Evolutionary conservation across 2,329 filamentous ascomycete species (phyloP).

Genomic region (Penicillium expansum): DNA sequence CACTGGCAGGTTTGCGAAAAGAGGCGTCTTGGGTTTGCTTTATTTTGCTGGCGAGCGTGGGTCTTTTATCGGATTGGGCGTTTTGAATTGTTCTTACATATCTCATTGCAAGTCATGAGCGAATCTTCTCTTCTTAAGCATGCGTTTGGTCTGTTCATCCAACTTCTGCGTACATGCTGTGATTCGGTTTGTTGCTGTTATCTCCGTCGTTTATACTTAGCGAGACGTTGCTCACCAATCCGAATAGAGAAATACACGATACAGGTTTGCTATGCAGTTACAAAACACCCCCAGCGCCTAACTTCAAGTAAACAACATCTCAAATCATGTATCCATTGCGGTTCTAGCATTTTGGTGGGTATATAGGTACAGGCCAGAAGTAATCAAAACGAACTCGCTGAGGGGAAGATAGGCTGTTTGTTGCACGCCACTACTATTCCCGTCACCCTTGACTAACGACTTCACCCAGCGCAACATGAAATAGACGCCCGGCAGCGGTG

Average conservation of each 20-base stretch:
- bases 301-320: neutral
- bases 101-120: conserved; percentile 3
- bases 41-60: conserved; percentile 4
- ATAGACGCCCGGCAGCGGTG: neutral
- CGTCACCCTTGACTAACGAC: neutral
- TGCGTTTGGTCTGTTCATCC: neutral
- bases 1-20: conserved; percentile 12
- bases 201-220: neutral
- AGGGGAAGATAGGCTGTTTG: neutral
- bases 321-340: neutral
- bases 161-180: neutral
- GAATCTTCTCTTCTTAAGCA: conserved; percentile 3
- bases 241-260: neutral
- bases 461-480: neutral
- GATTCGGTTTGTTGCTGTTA: neutral
- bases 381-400: neutral
- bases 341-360: neutral
- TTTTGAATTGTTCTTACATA: neutral
- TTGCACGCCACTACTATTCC: neutral
- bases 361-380: neutral
- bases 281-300: neutral
- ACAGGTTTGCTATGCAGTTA: neutral
- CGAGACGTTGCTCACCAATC: neutral
- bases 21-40: conserved; percentile 14
- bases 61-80: neutral